Base-by-base conservation (phyloP, 106 monocot genomes). In the Phalaenopsis aphrodite region DNA sequence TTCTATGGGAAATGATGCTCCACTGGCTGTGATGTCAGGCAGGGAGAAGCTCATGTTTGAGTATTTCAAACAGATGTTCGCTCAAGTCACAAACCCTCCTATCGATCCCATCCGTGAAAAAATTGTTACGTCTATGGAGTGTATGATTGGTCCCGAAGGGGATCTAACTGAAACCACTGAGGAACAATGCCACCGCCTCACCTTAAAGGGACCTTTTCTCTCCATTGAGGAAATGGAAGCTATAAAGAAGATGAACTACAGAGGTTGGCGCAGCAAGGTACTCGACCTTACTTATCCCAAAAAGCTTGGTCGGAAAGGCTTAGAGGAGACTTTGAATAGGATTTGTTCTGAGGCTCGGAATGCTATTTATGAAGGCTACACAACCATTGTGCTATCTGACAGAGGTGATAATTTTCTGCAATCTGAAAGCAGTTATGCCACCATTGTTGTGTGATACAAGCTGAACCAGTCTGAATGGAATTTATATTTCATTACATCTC, bases 31-130 rank as follows among this genome's bases (percentile, higher is more conserved):
- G 48, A 99, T 99, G 99, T 95, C 99, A 57, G 89, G 93, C 81
- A 87, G 95, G 41, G 99, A 91, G 80, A 99, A 95, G 72, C 82
- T 99, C 68, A 87, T 87, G 2, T 99, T 93, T 86, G 95, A 95
- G 81, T 99, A 99, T 73, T 99, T 99, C 66, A 99, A 99, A 72
- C 95, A 99, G 72, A 99, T 99, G 99, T 99, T 99, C 85, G 99
- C 99, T 37, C 99, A 99, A 80, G 99, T 99, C 14, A 99, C 99
- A 67, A 99, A 99, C 65, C 99, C 99, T 12, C 99, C 99, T 48
- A 99, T 99, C 68, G 99, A 99, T 85, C 99, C 99, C 12, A 99
- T 99, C 43, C 82, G 99, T 55, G 99, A 99, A 80, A 99, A 99
- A 79, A 95, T 99, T 76, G 99, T 99, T 75, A 99, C 99, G 7